Base-by-base conservation (phyloP, 768 basidiomycete genomes). In the Lanmaoa rubissima region DNA sequence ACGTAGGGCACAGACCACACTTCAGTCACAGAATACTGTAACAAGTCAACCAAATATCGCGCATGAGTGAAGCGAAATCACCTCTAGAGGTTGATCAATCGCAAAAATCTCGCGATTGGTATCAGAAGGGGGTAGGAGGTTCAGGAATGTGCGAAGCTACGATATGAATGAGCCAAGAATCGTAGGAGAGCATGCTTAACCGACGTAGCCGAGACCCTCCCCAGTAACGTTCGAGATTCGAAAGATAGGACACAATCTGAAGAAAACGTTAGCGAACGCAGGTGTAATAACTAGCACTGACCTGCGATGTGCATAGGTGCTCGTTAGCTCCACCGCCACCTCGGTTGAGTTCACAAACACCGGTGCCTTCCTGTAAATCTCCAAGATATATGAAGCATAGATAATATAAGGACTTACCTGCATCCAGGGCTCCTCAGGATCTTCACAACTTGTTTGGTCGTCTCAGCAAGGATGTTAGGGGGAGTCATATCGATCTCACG, bases 211-310 rank as follows among this genome's bases (percentile, higher is more conserved):
- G 12, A 96, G 82, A 4, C 94, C 93, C 62, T 91, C 83, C n/a
- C 95, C 96, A 1, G 93, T 95, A 14, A 97, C 92, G 69, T 98
- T 98, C 4, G 94, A 97, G 21, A 95, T 77, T 67, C 88, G 87
- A 74, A 96, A 95, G 57, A 96, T 86, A 0, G 94, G 94, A 65
- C 92, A 94, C 67, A 96, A 69, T 68, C 92, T 94, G 48, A 42
- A 39, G 42, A 45, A n/a, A 57, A 39, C 40, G 28, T 64, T 42
- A 59, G 49, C 35, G 35, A 51, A 34, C 41, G 45, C 36, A 38
- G 26, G 12, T 8, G 5, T 17, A 35, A 46, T 16, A 40, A 53
- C 38, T 32, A 48, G 13, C 38, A 64, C 76, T 56, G 44, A 90
- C 92, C 79, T 80, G 67, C 92, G 89, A 54, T 82, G 79, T 17